Percentiles rank a stretch among this genome's conserved stretches.
Conservation (phyloP, 2,329 filamentous ascomycete genomes). For the Arthrobotrys pseudoclavata region DNA sequence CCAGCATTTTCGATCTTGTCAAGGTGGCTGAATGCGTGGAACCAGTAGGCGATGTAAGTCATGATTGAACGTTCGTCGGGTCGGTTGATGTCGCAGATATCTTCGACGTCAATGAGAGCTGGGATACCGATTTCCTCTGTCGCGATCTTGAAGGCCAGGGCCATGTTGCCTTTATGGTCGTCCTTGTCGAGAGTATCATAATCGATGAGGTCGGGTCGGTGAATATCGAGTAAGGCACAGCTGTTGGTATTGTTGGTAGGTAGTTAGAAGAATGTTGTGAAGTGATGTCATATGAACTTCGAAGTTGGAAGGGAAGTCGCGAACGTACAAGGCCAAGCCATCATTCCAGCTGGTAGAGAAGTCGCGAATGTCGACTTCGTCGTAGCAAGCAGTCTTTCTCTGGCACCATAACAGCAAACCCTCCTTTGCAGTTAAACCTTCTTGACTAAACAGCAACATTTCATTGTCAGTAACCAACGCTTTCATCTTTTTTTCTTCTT, state of each 20-base stretch:
- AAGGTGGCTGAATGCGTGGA: conserved; percentile 99
- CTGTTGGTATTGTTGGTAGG: conserved; percentile 62
- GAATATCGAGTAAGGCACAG: conserved; percentile 95
- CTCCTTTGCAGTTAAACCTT: conserved; percentile 97
- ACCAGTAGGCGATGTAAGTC: conserved; percentile 99
- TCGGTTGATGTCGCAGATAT: conserved; percentile 95
- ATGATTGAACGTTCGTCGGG: conserved; percentile 97
- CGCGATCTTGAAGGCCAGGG: conserved; percentile 95
- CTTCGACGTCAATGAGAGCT: conserved; percentile 93
- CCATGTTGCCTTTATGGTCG: conserved; percentile 97
- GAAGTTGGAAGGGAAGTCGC: background rate
- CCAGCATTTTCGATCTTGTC: conserved; percentile 98
- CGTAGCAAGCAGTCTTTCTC: conserved; percentile 97
- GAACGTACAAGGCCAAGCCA: conserved; percentile 81
- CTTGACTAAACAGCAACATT: conserved; percentile 70
- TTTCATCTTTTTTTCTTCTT: background rate
- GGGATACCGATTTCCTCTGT: conserved; percentile 97
- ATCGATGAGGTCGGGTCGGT: conserved; percentile 96
- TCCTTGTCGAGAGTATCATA: conserved; percentile 94
- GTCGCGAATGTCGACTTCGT: conserved; percentile 94
- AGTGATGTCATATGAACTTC: background rate
- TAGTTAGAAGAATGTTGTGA: conserved; percentile 10
- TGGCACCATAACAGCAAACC: conserved; percentile 97
- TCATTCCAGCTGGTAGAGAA: conserved; percentile 98
- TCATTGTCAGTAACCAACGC: conserved; percentile 11